Evolutionary conservation across 1,284 basidiomycete genomes (phyloP).

Genomic region (Stygiomarasmius scandens): DNA sequence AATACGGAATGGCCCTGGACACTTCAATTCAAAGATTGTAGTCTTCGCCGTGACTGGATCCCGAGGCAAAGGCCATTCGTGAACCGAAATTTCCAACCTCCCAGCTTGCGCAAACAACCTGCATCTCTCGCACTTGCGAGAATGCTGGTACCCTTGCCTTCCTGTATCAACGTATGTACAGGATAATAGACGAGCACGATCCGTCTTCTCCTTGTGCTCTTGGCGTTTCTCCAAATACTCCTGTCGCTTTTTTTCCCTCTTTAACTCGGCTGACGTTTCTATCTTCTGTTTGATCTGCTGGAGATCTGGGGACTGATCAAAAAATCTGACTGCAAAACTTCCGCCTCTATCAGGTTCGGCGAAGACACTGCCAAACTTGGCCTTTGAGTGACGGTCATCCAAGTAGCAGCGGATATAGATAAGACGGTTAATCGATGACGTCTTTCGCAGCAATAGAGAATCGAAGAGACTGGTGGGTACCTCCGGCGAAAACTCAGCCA

Average conservation of each 20-base stretch:
- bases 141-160: not conserved
- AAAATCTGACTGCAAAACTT: not conserved
- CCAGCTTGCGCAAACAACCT: conserved; percentile 20
- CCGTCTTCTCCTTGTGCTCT: not conserved
- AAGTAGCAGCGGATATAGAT: conserved; percentile 32
- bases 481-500: conserved; percentile 47
- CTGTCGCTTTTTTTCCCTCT: not conserved
- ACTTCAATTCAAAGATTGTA: conserved; percentile 48
- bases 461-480: conserved; percentile 37
- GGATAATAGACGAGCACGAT: not conserved
- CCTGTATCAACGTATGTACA: not conserved
- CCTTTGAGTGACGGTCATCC: conserved; percentile 23
- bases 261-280: not conserved
- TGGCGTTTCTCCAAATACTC: not conserved
- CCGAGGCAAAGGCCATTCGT: conserved; percentile 54
- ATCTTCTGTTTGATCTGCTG: not conserved
- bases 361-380: conserved; percentile 24
- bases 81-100: conserved; percentile 28
- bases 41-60: conserved; percentile 24
- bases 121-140: conserved; percentile 37
- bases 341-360: not conserved
- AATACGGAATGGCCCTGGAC: conserved; percentile 39
- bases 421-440: conserved; percentile 29
- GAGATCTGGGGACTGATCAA: not conserved
- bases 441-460: conserved; percentile 37